A percentile compares a stretch with the other conserved stretches of the same genome.
Conservation (phyloP, 306 rosid species). For the Rosa rugosa region DNA sequence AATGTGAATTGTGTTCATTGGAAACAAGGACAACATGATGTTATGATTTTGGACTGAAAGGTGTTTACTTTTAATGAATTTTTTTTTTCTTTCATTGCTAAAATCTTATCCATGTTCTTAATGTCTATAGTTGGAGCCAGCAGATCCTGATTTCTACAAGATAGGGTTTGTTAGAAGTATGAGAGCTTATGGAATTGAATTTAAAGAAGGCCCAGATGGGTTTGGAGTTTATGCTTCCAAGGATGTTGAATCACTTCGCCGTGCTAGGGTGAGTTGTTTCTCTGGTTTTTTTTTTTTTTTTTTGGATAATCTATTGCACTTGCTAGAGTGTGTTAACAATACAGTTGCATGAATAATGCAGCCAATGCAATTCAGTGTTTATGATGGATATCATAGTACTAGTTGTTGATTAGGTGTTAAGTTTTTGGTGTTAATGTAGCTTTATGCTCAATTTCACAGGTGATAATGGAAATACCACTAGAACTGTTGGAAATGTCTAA, state of each 20-base stretch:
- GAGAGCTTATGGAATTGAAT: no score
- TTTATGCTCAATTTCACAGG: constrained; percentile 46
- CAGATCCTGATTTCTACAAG: no score
- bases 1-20: neutral
- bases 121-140: no score
- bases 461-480: constrained; percentile 91
- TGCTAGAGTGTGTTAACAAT: neutral
- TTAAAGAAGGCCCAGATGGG: no score
- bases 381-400: neutral
- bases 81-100: no score
- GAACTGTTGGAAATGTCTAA: no score
- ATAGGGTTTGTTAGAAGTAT: no score
- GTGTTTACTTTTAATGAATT: no score
- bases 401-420: neutral
- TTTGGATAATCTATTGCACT: constrained; percentile 13
- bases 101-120: no score
- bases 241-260: no score
- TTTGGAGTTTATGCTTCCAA: no score
- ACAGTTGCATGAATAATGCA: neutral
- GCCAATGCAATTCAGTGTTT: neutral
- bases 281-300: neutral
- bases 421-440: constrained; percentile 10
- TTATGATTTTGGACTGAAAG: neutral
- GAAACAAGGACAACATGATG: neutral
- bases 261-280: no score